These are phyloP conservation scores for Funneliformis geosporum DNA, from an alignment of 192 early-diverging fungal species.

Conservation along the genomic window DNA sequence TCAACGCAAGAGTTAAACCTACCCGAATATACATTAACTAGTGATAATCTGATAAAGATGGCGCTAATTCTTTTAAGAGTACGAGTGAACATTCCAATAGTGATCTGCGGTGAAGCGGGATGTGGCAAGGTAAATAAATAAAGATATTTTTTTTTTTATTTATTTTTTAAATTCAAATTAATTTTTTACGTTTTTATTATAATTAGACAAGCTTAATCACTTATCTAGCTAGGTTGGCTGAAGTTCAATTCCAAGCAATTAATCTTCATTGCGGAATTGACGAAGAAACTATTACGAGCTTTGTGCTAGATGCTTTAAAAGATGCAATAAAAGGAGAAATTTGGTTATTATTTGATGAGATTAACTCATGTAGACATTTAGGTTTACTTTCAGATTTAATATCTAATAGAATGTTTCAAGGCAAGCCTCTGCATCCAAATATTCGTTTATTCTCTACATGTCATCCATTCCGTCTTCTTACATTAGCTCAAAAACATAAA, in stretches of 20 bases:
- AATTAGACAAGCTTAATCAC: slow-evolving; percentile 22
- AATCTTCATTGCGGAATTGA: slow-evolving; percentile 23
- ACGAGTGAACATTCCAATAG: slow-evolving; percentile 19
- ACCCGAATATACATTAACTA: background rate
- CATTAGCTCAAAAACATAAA: background rate
- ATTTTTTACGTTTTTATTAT: background rate
- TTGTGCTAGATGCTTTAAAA: background rate
- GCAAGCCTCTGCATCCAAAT: slow-evolving; percentile 3
- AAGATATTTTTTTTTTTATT: background rate
- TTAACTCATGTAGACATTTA: slow-evolving; percentile 17
- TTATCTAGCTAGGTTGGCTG: background rate
- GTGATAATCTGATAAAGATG: slow-evolving; percentile 31
- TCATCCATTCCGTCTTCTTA: background rate
- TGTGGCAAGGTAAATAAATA: slow-evolving; percentile 29
- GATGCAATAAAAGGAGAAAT: slow-evolving; percentile 16
- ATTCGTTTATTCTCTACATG: background rate
- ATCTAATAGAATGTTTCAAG: slow-evolving; percentile 16
- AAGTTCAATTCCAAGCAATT: slow-evolving; percentile 3
- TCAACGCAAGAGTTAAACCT: background rate
- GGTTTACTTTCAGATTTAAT: slow-evolving; percentile 17
- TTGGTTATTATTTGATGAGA: slow-evolving; percentile 30
- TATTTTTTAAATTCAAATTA: background rate
- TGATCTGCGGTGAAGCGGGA: slow-evolving; percentile 23
- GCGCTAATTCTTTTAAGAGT: slow-evolving; percentile 22
- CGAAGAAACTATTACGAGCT: background rate